Percentiles rank a stretch among this genome's conserved stretches.
phyloP scores from a whole-genome alignment of 192 early-diverging fungal genomes.

The Anaeromyces robustus region DNA sequence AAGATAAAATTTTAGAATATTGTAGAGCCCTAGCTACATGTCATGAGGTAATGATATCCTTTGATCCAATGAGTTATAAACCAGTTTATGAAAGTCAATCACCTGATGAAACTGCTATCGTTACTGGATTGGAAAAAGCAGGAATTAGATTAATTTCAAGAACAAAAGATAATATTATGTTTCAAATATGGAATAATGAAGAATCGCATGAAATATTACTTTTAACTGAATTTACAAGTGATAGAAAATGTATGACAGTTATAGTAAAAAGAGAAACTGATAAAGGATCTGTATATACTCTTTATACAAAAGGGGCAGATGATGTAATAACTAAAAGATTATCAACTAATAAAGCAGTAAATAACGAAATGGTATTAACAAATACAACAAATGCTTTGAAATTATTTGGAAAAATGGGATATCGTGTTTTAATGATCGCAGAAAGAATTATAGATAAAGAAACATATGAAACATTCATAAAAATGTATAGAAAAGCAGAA shows the following conservation, averaged over 20 bases:
- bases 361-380: background rate
- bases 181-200: background rate
- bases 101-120: slow-evolving; percentile 36
- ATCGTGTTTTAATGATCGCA: slow-evolving; percentile 2
- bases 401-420: slow-evolving; percentile 1
- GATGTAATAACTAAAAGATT: background rate
- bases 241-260: slow-evolving; percentile 80
- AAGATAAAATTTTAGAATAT: slow-evolving; percentile 6
- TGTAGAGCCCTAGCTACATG: background rate
- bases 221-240: slow-evolving; percentile 72
- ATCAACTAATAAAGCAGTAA: background rate
- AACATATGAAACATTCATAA: background rate
- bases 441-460: background rate
- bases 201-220: slow-evolving; percentile 36
- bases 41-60: slow-evolving; percentile 24
- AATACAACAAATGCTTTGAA: background rate
- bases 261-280: slow-evolving; percentile 22
- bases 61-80: slow-evolving; percentile 13
- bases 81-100: slow-evolving; percentile 3
- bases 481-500: slow-evolving; percentile 1
- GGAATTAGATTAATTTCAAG: background rate
- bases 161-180: background rate
- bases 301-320: background rate
- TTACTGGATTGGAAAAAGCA: slow-evolving; percentile 9
- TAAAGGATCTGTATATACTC: background rate